phyloP scores from a whole-genome alignment of 108 stramenopile species.

The Parietichytrium sp. region DNA sequence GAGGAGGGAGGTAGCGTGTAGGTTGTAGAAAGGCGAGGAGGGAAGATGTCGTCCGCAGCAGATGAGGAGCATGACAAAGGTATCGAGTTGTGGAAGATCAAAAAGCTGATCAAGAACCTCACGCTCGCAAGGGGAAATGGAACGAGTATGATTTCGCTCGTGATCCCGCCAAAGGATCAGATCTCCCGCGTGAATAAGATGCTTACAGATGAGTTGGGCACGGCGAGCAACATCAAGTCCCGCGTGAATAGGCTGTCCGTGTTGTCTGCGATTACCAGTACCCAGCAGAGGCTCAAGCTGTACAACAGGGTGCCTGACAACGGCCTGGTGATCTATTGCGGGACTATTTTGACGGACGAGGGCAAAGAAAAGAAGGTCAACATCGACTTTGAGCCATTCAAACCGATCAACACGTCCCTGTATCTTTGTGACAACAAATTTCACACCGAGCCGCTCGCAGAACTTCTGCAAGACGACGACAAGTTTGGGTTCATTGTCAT shows the following conservation, averaged over 20 bases:
- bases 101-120: constrained; percentile 98
- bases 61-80: constrained; percentile 57
- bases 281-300: constrained; percentile 95
- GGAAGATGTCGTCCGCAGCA: too few species aligned
- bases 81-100: constrained; percentile 99
- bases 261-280: constrained; percentile 93
- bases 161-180: constrained; percentile 95
- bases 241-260: constrained; percentile 94
- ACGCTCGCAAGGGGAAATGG: constrained; percentile 88
- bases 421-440: constrained; percentile 99
- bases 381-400: constrained; percentile 97
- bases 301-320: constrained; percentile 90
- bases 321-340: constrained; percentile 96
- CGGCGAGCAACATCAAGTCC: constrained; percentile 97
- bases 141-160: constrained; percentile 97
- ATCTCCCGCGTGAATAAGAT: constrained; percentile 86
- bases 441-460: constrained; percentile 93
- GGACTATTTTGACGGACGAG: constrained; percentile 96
- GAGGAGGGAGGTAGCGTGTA: too few species aligned
- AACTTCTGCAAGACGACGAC: constrained; percentile 96
- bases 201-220: constrained; percentile 97
- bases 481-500: constrained; percentile 96
- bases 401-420: constrained; percentile 97
- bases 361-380: constrained; percentile 95
- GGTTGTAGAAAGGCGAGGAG: too few species aligned